Conservation (phyloP, 1,284 basidiomycete genomes). For the Cutaneotrichosporon daszewskae region DNA sequence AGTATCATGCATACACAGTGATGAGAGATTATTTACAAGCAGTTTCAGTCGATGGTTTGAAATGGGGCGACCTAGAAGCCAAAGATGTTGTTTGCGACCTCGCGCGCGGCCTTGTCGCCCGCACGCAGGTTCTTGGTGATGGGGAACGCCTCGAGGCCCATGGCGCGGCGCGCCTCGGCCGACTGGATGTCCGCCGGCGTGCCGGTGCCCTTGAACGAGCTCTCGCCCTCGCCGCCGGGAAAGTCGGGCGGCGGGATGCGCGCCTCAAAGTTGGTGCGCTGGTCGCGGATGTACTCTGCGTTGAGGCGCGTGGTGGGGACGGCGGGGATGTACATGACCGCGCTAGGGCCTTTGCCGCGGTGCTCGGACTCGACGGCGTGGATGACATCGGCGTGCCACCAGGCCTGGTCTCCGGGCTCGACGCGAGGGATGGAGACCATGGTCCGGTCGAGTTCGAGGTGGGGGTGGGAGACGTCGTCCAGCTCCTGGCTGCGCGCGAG, state of each 20-base stretch:
- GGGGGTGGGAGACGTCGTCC: conserved; percentile 61
- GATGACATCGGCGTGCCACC: conserved; percentile 74
- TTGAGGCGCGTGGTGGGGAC: conserved; percentile 64
- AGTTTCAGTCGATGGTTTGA: not conserved
- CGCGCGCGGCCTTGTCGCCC: conserved; percentile 22
- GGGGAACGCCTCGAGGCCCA: conserved; percentile 38
- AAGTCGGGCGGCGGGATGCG: conserved; percentile 68
- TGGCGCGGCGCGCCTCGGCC: conserved; percentile 48
- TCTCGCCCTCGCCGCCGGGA: conserved; percentile 67
- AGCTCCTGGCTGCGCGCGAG: conserved; percentile 63
- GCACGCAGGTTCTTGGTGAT: conserved; percentile 10
- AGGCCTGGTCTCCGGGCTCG: conserved; percentile 68
- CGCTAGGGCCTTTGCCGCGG: conserved; percentile 59
- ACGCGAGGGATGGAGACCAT: conserved; percentile 72
- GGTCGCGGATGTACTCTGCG: conserved; percentile 59
- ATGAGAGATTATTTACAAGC: not conserved
- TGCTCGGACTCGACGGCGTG: conserved; percentile 67
- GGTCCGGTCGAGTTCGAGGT: conserved; percentile 58
- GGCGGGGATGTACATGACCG: conserved; percentile 73
- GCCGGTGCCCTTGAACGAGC: conserved; percentile 54
- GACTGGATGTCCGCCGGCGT: conserved; percentile 50
- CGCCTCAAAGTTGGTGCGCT: conserved; percentile 54
- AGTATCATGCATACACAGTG: conserved; percentile 1
- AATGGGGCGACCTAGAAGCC: conserved; percentile 8
- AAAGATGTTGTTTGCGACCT: conserved; percentile 11